Percentiles rank a stretch among this genome's conserved stretches.
These are phyloP conservation scores for Fusarium luffae DNA, from an alignment of 2,329 filamentous ascomycete genomes.

Conservation along the genomic window DNA sequence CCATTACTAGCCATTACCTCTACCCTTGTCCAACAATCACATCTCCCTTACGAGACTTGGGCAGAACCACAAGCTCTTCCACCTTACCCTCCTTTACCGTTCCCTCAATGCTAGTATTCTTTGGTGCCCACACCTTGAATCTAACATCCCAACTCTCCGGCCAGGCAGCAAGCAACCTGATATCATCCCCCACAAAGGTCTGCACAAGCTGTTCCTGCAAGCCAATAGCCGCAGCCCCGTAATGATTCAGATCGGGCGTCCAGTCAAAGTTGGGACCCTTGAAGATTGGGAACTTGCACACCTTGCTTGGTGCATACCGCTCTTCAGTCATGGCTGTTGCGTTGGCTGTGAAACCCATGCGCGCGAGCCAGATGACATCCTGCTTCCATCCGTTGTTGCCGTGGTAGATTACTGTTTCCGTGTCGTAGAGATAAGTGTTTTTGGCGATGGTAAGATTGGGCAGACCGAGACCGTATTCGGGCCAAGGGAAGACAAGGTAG, in stretches of 20 bases:
- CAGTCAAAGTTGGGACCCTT: constrained; percentile 12
- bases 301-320: background rate
- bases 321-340: constrained; percentile 5
- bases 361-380: constrained; percentile 13
- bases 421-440: constrained; percentile 10
- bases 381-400: constrained; percentile 16
- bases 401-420: background rate
- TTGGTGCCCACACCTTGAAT: constrained; percentile 7
- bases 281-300: constrained; percentile 5
- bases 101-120: background rate
- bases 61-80: background rate
- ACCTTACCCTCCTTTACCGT: background rate
- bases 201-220: constrained; percentile 17
- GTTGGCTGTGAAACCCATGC: constrained; percentile 5
- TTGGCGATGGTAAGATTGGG: constrained; percentile 8
- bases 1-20: background rate
- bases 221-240: constrained; percentile 8
- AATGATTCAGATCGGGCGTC: constrained; percentile 8
- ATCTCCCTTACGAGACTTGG: background rate
- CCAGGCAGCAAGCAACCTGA: constrained; percentile 7
- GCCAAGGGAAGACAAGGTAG: constrained; percentile 4
- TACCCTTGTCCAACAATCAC: constrained; percentile 3
- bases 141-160: constrained; percentile 1
- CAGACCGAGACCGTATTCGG: constrained; percentile 6
- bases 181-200: constrained; percentile 4